Evolutionary conservation across 805 yeast genomes (phyloP), one percentile per base, ranked within the genome.

Genomic region (Kazachstania africana): DNA sequence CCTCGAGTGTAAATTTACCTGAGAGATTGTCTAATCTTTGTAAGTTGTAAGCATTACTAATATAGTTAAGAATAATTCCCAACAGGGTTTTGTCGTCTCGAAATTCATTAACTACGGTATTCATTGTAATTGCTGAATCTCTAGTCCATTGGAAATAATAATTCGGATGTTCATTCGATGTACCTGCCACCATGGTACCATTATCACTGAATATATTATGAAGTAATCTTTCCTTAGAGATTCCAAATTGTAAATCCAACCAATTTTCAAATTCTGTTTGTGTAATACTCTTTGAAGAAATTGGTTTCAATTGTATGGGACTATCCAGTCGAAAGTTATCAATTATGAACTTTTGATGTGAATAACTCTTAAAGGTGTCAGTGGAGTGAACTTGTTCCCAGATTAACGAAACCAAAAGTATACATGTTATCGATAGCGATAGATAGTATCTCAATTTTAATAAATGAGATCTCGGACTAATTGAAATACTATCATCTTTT

Each of bases 121-220:
- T 70, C 26, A 78, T 65, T 1, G 94, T 75, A 31, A 88, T 69
- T 0, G 95, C 95, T 20, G 85, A 74, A 53, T 88, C 97, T 49
- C 97, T 67, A 4, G 73, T 67, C 97, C 97, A 88, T 49, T 81
- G 94, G 47, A 69, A 88, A 47, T 72, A 85, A 55, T 88, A 88
- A 55, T 88, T 68, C 1, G 97, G 97, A 16, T 63, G 40, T 0
- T 32, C 5, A 32, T 54, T 69, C 1, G 94, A 83, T 6, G 95
- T 94, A 6, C 91, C 75, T 1, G 97, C 97, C 41, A 87, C 66
- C 4, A 84, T 78, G 2, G 72, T 81, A 19, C 96, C 96, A 29
- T 35, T 16, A 22, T 19, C 22, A 70, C 73, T 8, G 12, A 9
- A 12, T 26, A 72, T 63, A 40, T 72, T 72, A 16, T 56, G 44